A percentile compares a stretch with the other conserved stretches of the same genome.
Conservation (phyloP, 805 yeast species). For the Spathaspora sp. region DNA sequence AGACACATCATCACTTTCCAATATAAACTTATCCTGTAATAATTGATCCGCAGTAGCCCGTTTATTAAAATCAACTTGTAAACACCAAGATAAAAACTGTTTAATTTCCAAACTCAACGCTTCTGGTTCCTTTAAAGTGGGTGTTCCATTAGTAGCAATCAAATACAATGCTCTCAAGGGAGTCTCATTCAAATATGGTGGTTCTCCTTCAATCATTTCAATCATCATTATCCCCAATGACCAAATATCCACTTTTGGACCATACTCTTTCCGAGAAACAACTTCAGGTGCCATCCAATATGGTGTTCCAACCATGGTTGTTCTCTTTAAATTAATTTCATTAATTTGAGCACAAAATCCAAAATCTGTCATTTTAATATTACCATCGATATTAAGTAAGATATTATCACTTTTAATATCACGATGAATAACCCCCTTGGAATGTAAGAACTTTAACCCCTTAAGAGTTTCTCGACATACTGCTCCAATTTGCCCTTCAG, state of each 20-base stretch:
- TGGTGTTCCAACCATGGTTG: constrained; percentile 99
- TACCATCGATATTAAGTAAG: constrained; percentile 75
- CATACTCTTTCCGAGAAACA: constrained; percentile 90
- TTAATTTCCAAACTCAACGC: constrained; percentile 63
- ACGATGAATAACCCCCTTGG: constrained; percentile 90
- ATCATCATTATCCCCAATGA: constrained; percentile 96
- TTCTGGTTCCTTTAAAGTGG: constrained; percentile 86
- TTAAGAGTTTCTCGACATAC: constrained; percentile 87
- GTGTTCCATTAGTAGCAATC: constrained; percentile 96
- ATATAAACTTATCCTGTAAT: constrained; percentile 61
- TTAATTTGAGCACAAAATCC: constrained; percentile 90
- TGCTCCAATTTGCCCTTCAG: constrained; percentile 93
- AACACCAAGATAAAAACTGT: constrained; percentile 69
- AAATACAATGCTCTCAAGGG: constrained; percentile 91
- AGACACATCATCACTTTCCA: constrained; percentile 56
- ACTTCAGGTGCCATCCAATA: constrained; percentile 99
- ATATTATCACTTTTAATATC: constrained; percentile 96
- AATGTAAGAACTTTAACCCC: constrained; percentile 85
- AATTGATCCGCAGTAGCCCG: constrained; percentile 78
- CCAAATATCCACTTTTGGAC: constrained; percentile 97
- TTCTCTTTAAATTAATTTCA: constrained; percentile 67
- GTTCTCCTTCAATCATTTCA: constrained; percentile 99
- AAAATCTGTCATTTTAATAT: constrained; percentile 91
- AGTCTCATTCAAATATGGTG: constrained; percentile 94
- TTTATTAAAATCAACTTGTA: constrained; percentile 78